Evolutionary conservation across 2,329 filamentous ascomycete genomes (phyloP).

Genomic region (Fusarium globosum): DNA sequence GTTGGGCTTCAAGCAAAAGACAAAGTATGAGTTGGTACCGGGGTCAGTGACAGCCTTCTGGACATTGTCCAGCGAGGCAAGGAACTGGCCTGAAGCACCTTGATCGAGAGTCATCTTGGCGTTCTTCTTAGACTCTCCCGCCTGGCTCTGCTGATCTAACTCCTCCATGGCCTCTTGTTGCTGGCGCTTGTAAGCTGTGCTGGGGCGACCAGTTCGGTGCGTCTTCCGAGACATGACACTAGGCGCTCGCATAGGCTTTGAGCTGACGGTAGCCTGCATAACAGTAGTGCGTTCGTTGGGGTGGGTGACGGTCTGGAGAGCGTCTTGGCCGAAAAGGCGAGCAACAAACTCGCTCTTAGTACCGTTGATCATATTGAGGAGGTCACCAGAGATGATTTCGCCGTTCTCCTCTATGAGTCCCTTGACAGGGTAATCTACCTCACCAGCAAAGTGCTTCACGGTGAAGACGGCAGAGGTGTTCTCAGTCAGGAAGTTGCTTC

Average conservation of each 20-base stretch:
- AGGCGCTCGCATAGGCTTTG: constrained; percentile 90
- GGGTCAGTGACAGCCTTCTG: constrained; percentile 85
- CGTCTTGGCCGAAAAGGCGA: constrained; percentile 95
- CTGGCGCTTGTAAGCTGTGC: constrained; percentile 52
- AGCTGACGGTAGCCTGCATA: constrained; percentile 95
- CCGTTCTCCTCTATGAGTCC: constrained; percentile 95
- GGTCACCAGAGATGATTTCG: constrained; percentile 92
- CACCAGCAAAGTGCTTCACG: constrained; percentile 94
- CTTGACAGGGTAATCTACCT: constrained; percentile 91
- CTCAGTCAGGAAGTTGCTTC: constrained; percentile 89
- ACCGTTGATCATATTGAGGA: constrained; percentile 91
- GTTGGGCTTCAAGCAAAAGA: constrained; percentile 98
- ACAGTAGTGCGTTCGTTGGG: constrained; percentile 90
- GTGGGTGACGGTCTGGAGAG: constrained; percentile 90
- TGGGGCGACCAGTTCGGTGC: constrained; percentile 52
- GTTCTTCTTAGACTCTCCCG: constrained; percentile 56
- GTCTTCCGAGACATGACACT: constrained; percentile 89
- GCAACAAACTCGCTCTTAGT: constrained; percentile 90
- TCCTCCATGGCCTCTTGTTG: constrained; percentile 59
- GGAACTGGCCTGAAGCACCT: constrained; percentile 91
- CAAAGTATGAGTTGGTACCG: constrained; percentile 92
- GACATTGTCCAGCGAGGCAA: constrained; percentile 89
- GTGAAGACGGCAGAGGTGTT: constrained; percentile 86
- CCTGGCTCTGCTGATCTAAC: constrained; percentile 61
- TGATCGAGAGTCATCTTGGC: constrained; percentile 70